Evolutionary conservation across 768 basidiomycete genomes (phyloP), one percentile per base, ranked within the genome.

Genomic region (Suillus subaureus): DNA sequence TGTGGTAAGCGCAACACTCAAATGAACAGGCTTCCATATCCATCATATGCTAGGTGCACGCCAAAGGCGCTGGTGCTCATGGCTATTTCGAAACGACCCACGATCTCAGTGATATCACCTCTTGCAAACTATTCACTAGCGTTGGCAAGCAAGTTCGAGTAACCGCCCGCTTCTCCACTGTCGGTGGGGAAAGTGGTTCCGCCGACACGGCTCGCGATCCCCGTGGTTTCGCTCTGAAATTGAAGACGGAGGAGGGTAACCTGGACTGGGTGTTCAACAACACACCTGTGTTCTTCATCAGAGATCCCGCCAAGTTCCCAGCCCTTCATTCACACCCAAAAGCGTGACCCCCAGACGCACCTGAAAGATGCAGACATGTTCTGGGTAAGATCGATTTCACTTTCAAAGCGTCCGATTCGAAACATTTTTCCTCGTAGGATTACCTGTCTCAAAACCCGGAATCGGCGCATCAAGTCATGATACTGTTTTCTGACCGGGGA

Each of bases 181-280:
- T 98, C 62, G 89, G 89, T 68, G 96, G 96, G 62, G 92, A 94
- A 70, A 81, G 84, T 43, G 96, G 96, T 18, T 93, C 92, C 60
- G 89, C 96, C 21, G 96, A 98, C 71, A 92, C 88, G n/a, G 92
- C 92, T 64, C 90, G 96, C 67, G 96, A 98, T 71, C 94, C 94
- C 31, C 89, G 94, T 80, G 97, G 97, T 2, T 98, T 97, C 73
- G 91, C 97, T 6, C 74, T 92, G 79, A 92, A 96, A 80, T 83
- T 98, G 68, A 92, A 87, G 77, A 95, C 97, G 0, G 88, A 93
- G 3, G 87, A 97, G 76, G 97, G 97, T 23, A 96, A 93, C 82
- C 87, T 88, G 78, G 96, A 97, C 76, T 92, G 92, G 85, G 96
- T 96, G 72, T 87, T 90, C 87, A 93, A 94, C 81, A 94, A 95